Conservation (phyloP, 2,329 filamentous ascomycete genomes). For the Penicillium sp. region DNA sequence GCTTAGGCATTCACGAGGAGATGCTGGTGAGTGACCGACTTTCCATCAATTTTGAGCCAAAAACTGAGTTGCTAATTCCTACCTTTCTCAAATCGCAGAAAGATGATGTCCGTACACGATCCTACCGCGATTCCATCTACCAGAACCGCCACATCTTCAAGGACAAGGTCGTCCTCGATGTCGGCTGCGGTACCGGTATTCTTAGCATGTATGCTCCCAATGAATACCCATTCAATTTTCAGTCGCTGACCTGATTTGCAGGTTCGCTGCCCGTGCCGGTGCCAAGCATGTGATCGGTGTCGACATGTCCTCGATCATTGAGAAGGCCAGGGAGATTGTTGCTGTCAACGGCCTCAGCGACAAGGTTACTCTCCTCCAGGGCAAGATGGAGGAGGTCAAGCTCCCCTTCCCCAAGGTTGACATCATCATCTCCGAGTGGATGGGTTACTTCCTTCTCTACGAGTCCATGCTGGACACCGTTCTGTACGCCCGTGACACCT, state of each 20-base stretch:
- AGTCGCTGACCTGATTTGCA: constrained; percentile 48
- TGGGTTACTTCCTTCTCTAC: constrained; percentile 99
- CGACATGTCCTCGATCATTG: constrained; percentile 99
- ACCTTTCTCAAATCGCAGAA: constrained; percentile 64
- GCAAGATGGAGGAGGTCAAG: constrained; percentile 99
- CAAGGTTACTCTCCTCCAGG: constrained; percentile 97
- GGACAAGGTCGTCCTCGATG: constrained; percentile 92
- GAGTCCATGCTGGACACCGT: constrained; percentile 99
- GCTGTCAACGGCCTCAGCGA: constrained; percentile 86
- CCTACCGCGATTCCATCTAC: constrained; percentile 96
- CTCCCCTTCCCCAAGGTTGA: constrained; percentile 95
- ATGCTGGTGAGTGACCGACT: constrained; percentile 75
- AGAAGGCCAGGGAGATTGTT: constrained; percentile 97
- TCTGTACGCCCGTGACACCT: constrained; percentile 92
- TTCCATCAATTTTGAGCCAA: neutral
- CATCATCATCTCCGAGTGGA: constrained; percentile 99
- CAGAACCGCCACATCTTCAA: constrained; percentile 95
- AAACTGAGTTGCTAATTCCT: constrained; percentile 8
- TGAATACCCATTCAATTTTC: neutral
- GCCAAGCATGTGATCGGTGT: constrained; percentile 99
- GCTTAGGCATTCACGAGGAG: constrained; percentile 89
- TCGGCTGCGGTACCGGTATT: constrained; percentile 96
- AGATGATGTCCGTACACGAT: constrained; percentile 95
- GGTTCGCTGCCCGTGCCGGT: constrained; percentile 95
- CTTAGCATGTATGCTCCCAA: constrained; percentile 80